These are phyloP conservation scores for Puccinia polysora DNA, from an alignment of 1,284 basidiomycete genomes.

Conservation along the genomic window DNA sequence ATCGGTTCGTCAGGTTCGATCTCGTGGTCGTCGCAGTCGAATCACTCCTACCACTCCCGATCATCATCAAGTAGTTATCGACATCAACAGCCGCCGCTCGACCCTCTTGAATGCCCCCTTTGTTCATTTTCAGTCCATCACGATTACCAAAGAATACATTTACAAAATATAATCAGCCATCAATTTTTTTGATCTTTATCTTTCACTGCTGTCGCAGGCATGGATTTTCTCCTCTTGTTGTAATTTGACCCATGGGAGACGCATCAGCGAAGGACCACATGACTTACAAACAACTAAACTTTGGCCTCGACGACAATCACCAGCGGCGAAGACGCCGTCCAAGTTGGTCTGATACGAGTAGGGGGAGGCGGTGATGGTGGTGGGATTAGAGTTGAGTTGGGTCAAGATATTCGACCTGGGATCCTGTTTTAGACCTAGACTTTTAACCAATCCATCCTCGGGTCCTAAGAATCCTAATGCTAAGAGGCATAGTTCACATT, in stretches of 20 bases:
- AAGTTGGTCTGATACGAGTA: conserved; percentile 73
- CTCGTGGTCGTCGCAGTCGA: no score
- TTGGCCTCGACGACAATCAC: conserved; percentile 91
- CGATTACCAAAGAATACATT: conserved; percentile 7
- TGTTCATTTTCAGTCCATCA: no score
- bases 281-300: conserved; percentile 55
- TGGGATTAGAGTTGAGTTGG: conserved; percentile 53
- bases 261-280: background rate
- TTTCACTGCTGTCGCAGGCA: no score
- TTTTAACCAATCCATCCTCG: conserved; percentile 70
- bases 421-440: conserved; percentile 77
- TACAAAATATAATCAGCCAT: conserved; percentile 16
- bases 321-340: conserved; percentile 83
- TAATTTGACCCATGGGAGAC: conserved; percentile 69
- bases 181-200: no score
- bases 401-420: conserved; percentile 79
- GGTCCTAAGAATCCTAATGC: conserved; percentile 95
- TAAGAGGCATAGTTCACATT: conserved; percentile 70
- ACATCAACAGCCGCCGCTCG: conserved; percentile 83
- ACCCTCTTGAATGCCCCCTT: conserved; percentile 69
- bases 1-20: no score
- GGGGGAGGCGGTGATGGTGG: no score
- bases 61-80: conserved; percentile 76
- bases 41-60: no score
- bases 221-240: no score